Base-by-base conservation (phyloP, 129 eudicot species). In the Arctium lappa region DNA sequence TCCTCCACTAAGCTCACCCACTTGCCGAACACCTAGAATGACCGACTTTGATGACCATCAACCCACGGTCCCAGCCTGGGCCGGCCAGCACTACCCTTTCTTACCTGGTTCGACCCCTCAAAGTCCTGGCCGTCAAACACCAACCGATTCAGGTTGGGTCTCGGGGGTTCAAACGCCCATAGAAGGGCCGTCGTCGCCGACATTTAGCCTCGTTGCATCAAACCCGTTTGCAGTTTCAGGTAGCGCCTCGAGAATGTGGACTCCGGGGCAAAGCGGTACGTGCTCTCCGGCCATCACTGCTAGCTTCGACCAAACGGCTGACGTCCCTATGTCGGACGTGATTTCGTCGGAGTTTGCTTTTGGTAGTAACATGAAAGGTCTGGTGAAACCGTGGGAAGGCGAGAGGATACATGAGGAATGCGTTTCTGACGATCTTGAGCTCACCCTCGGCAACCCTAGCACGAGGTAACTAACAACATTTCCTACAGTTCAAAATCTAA, bases 341-440 rank as follows among this genome's bases (percentile, higher is more conserved):
- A 88, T 95, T 27, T 83, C 99, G 6, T 84, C 80, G 89, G 98
- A 95, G 85, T 95, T 95, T 90, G 98, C 98, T 18, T 95, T 95
- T 73, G 98, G 98, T 2, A 87, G 89, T 84, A 50, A 83, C 30
- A 76, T 76, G 81, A 83, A 83, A 70, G 82, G 86, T 11, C 27
- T 83, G 29, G 98, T 92, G 70, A 95, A 95, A 82, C 88, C 98
- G 2, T 95, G 98, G 98, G 94, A 95, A 88, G 98, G 98, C 15
- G 98, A 95, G 85, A 91, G 91, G 79, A 95, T 95, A 72, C 98
- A 95, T 16, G 98, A 95, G 42, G 98, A 95, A 85, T 91, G 97
- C 18, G 97, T 88, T 39, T 86, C 98, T 2, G 97, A 95, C 85
- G 97, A 95, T 83, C 97, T 95, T 36, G 97, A 92, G 81, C 97